Evolutionary conservation across 2,329 filamentous ascomycete species (phyloP), one percentile per base, ranked within the genome.

Genomic region (Sporothrix mexicana): DNA sequence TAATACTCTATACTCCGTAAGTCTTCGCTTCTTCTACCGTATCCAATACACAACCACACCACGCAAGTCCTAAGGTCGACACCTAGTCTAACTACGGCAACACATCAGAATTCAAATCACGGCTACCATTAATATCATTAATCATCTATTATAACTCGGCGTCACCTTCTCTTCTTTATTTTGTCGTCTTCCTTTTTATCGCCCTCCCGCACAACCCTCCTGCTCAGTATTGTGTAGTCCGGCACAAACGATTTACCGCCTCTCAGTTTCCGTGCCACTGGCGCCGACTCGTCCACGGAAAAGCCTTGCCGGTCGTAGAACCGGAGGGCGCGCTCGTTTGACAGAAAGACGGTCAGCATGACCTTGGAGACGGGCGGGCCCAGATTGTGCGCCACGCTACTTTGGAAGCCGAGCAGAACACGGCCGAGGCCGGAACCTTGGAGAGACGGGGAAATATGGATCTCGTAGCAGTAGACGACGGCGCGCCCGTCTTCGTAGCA

Each of bases 381-480:
- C 25, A 91, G 85, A 71, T 85, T 85, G 25, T 80, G 75, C 8
- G 88, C 91, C 4, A 90, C 83, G 4, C 79, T 78, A 64, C 87
- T 85, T 8, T 88, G 85, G 73, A 88, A 81, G 1, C 80, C 77
- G 83, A 95, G 88, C 53, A 95, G 83, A 13, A 85, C 81, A 13
- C 78, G 83, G 0, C 90, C 91, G 2, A 95, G 81, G 0, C 92
- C 91, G 15, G 87, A 86, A n/a, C 88, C 66, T 15, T 36, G 87
- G 4, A 92, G 79, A 1, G 83, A 80, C 0, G 84, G 81, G 51
- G 83, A 80, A 2, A 95, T 85, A 78, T 95, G 92, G 49, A 95
- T 88, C 81, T 95, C 92, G 79, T 94, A 95, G 79, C 92, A 91
- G 80, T 94, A 95, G 23, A 94, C 79, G 1, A 94, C 92, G 0